Conservation (phyloP, 441 rosid genomes). For the Arabidopsis lyrata region DNA sequence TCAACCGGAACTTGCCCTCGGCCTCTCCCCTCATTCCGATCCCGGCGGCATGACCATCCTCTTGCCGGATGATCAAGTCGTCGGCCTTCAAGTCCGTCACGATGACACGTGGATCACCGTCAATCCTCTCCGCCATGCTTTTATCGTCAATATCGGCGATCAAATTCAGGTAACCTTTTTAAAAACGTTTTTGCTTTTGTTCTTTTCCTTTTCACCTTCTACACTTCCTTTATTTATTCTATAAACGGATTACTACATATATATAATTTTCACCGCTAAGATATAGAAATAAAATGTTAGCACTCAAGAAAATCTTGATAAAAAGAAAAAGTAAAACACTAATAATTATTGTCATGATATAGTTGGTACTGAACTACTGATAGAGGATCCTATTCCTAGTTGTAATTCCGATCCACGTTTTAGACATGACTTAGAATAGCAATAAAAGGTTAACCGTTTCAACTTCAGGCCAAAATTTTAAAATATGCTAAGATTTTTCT, state of each 20-base stretch:
- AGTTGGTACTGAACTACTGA: conserved; percentile 12
- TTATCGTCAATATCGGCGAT: conserved; percentile 79
- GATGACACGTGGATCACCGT: conserved; percentile 69
- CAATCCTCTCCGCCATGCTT: conserved; percentile 65
- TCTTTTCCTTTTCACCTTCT: neutral
- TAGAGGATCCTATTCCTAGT: conserved; percentile 11
- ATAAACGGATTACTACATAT: neutral
- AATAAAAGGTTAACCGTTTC: conserved; percentile 30
- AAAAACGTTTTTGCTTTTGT: neutral
- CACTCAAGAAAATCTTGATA: neutral
- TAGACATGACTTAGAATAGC: conserved; percentile 26
- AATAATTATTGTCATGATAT: neutral
- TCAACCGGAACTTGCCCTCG: conserved; percentile 80
- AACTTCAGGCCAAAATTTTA: conserved; percentile 2
- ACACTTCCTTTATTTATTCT: neutral
- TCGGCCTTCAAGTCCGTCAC: conserved; percentile 73
- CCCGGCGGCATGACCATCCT: conserved; percentile 90
- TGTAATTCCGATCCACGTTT: conserved; percentile 32
- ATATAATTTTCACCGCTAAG: neutral
- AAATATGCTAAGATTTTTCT: neutral
- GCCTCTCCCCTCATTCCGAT: conserved; percentile 86
- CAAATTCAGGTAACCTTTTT: conserved; percentile 70
- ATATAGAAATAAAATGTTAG: neutral
- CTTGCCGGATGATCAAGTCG: conserved; percentile 69
- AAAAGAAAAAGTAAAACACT: neutral